These are phyloP conservation scores for Fusarium sp. DNA, from an alignment of 2,329 filamentous ascomycete species.

Conservation along the genomic window DNA sequence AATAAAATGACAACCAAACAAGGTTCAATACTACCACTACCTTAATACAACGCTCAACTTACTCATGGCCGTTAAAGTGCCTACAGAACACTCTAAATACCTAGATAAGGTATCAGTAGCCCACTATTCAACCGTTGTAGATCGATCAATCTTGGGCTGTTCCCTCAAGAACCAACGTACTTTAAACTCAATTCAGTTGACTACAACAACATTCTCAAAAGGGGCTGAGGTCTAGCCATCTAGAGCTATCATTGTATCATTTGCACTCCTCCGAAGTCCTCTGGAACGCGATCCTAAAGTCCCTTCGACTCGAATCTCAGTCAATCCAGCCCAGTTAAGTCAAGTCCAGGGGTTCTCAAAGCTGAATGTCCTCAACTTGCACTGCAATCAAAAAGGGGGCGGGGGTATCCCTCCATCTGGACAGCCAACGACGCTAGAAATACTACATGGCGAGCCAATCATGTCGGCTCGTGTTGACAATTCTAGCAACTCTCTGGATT, in stretches of 20 bases:
- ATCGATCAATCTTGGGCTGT: neutral
- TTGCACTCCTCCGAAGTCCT: neutral
- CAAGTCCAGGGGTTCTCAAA: constrained; percentile 17
- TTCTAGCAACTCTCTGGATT: constrained; percentile 28
- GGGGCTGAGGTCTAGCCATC: neutral
- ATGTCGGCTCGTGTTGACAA: constrained; percentile 6
- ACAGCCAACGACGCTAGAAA: neutral
- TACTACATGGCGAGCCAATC: constrained; percentile 9
- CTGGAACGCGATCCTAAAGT: constrained; percentile 18
- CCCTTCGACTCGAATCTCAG: neutral
- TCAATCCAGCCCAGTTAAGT: neutral
- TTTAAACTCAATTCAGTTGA: constrained; percentile 19
- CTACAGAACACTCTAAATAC: neutral
- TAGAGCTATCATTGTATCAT: neutral
- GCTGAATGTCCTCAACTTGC: neutral
- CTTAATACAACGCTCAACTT: neutral
- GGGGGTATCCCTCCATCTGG: constrained; percentile 13
- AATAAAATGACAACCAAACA: neutral
- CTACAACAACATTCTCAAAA: constrained; percentile 2
- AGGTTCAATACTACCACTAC: neutral
- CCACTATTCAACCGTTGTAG: constrained; percentile 16
- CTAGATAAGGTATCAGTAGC: neutral
- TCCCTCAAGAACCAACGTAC: constrained; percentile 5
- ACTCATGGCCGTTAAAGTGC: neutral
- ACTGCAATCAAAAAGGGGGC: constrained; percentile 25